Evolutionary conservation across 2,329 filamentous ascomycete species (phyloP).

Genomic region (Mariannaea elegans): DNA sequence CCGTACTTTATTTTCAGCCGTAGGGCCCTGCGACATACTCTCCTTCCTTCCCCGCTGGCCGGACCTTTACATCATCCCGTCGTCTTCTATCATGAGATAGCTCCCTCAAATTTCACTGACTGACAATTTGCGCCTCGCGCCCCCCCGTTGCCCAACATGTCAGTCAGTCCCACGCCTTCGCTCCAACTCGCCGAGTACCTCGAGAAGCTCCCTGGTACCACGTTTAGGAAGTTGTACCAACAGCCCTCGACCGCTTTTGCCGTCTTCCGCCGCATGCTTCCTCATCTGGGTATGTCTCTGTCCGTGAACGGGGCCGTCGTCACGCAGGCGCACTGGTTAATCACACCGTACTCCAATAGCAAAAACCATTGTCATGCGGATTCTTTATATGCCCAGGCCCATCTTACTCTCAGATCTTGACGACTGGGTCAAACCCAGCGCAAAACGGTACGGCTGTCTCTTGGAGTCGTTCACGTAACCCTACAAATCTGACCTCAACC

Average conservation of each 20-base stretch:
- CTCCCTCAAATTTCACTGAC: conserved; percentile 25
- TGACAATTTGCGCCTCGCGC: conserved; percentile 38
- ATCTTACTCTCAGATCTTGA: conserved; percentile 85
- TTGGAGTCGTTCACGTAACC: background rate
- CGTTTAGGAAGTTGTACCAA: conserved; percentile 91
- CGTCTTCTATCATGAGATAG: conserved; percentile 37
- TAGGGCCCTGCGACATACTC: background rate
- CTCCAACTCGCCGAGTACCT: conserved; percentile 85
- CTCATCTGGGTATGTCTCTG: conserved; percentile 75
- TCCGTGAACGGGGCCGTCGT: background rate
- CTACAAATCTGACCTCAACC: conserved; percentile 7
- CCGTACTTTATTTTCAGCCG: background rate
- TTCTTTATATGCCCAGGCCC: conserved; percentile 88
- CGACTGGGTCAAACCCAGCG: conserved; percentile 78
- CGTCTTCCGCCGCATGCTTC: conserved; percentile 96
- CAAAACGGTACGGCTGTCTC: conserved; percentile 48
- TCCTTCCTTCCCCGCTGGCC: conserved; percentile 1
- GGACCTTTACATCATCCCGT: background rate
- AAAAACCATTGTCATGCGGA: conserved; percentile 94
- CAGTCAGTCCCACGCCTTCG: conserved; percentile 56
- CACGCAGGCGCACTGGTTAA: conserved; percentile 7
- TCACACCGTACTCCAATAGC: conserved; percentile 58
- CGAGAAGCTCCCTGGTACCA: conserved; percentile 88
- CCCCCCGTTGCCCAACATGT: conserved; percentile 51
- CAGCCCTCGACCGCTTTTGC: conserved; percentile 95